phyloP scores from a whole-genome alignment of 2,329 filamentous ascomycete species.

The Ophiostoma australiae region DNA sequence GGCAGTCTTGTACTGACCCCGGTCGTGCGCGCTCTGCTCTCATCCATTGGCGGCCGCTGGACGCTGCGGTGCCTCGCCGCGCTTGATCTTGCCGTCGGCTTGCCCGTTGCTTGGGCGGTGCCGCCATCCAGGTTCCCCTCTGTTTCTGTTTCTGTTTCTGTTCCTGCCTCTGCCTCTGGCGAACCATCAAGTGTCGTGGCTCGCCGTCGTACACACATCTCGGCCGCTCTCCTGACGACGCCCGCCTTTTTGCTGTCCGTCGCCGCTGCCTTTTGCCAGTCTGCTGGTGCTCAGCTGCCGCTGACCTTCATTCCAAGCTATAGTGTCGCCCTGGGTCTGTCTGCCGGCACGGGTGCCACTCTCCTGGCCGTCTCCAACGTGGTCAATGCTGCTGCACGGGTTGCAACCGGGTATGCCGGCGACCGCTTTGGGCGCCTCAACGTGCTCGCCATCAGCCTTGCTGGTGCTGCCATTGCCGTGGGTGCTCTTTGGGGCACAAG shows the following conservation, averaged over 20 bases:
- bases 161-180: not conserved
- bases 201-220: constrained; percentile 37
- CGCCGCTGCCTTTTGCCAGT: constrained; percentile 64
- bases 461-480: constrained; percentile 20
- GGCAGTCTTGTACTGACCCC: constrained; percentile 42
- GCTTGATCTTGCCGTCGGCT: constrained; percentile 37
- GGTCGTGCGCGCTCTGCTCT: constrained; percentile 39
- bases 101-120: constrained; percentile 40
- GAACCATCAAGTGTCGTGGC: not conserved
- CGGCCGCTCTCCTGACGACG: constrained; percentile 66
- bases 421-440: constrained; percentile 47
- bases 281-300: constrained; percentile 44
- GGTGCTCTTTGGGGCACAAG: constrained; percentile 27
- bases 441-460: constrained; percentile 36
- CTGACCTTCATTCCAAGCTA: constrained; percentile 47
- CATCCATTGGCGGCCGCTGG: constrained; percentile 41
- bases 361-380: constrained; percentile 44
- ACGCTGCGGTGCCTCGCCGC: constrained; percentile 40
- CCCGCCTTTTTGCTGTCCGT: constrained; percentile 93
- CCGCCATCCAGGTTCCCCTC: constrained; percentile 37
- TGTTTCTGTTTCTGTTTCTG: not conserved
- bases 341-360: constrained; percentile 39
- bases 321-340: constrained; percentile 41
- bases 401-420: constrained; percentile 42
- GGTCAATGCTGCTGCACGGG: constrained; percentile 42